These are phyloP conservation scores for Penicillium sp. DNA, from an alignment of 2,329 filamentous ascomycete genomes.

Conservation along the genomic window DNA sequence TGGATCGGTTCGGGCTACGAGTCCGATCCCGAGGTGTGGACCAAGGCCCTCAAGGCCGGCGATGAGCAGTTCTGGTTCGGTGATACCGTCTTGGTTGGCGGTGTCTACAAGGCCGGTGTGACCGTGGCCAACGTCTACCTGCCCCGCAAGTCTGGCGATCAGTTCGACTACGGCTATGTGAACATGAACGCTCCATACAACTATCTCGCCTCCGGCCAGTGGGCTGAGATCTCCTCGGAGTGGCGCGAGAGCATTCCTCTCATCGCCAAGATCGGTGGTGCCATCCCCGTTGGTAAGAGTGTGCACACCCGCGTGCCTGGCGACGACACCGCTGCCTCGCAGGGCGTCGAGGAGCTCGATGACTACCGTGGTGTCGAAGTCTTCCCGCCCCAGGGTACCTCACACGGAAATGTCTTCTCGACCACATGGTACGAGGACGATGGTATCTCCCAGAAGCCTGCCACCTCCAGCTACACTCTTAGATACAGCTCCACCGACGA, in stretches of 20 bases:
- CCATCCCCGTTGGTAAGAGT: conserved; percentile 53
- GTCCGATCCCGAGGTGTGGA: conserved; percentile 65
- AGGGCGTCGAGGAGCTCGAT: conserved; percentile 44
- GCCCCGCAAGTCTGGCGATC: conserved; percentile 46
- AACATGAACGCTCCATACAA: conserved; percentile 63
- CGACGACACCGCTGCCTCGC: conserved; percentile 48
- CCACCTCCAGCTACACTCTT: conserved; percentile 45
- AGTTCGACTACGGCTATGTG: conserved; percentile 56
- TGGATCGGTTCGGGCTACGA: conserved; percentile 76
- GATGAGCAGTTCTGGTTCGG: conserved; percentile 74
- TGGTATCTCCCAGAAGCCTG: conserved; percentile 49
- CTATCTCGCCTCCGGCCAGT: conserved; percentile 55
- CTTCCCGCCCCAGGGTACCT: conserved; percentile 51
- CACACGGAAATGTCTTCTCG: conserved; percentile 38
- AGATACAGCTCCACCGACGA: conserved; percentile 46
- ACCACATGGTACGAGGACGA: conserved; percentile 59
- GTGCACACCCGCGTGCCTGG: conserved; percentile 53
- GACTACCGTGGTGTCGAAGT: conserved; percentile 59
- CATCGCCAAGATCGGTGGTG: conserved; percentile 55
- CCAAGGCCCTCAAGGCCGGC: conserved; percentile 56
- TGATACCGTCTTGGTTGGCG: conserved; percentile 63
- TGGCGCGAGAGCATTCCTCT: conserved; percentile 58
- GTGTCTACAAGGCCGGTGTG: conserved; percentile 63
- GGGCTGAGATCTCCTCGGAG: conserved; percentile 51
- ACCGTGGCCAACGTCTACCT: conserved; percentile 60